These are phyloP conservation scores for Ceratobasidium sp. DNA, from an alignment of 1,284 basidiomycete species.

Conservation along the genomic window DNA sequence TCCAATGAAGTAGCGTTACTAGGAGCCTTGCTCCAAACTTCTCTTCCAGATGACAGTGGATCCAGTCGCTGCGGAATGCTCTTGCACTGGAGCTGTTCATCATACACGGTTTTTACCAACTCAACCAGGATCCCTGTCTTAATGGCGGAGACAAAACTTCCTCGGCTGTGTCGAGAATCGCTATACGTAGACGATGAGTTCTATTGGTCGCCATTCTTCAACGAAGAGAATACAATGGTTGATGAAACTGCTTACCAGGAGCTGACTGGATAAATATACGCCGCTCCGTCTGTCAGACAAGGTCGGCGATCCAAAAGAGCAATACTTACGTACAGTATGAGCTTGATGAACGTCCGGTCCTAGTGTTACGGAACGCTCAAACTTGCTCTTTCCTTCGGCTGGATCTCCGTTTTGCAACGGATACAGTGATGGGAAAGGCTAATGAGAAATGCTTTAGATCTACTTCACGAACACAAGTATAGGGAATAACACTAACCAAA, in stretches of 20 bases:
- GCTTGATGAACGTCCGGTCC: constrained; percentile 2
- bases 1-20: constrained; percentile 39
- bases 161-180: not conserved
- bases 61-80: constrained; percentile 1
- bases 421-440: constrained; percentile 10
- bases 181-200: not conserved
- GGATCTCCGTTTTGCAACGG: constrained; percentile 8
- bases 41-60: constrained; percentile 34
- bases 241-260: not conserved
- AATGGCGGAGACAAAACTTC: constrained; percentile 20
- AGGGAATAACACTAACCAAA: constrained; percentile 7
- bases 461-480: not conserved
- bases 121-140: not conserved
- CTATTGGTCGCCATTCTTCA: not conserved
- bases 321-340: not conserved
- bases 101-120: not conserved
- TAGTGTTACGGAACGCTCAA: constrained; percentile 25
- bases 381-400: constrained; percentile 24
- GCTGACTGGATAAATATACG: constrained; percentile 15
- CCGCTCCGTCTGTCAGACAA: not conserved
- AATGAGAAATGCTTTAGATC: not conserved
- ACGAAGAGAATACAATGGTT: not conserved
- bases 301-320: not conserved
- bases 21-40: constrained; percentile 19
- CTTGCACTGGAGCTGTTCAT: not conserved